Percentiles rank a stretch among this genome's conserved stretches.
Evolutionary conservation across 2,329 filamentous ascomycete species (phyloP).

Genomic region (Venturia carpophila): DNA sequence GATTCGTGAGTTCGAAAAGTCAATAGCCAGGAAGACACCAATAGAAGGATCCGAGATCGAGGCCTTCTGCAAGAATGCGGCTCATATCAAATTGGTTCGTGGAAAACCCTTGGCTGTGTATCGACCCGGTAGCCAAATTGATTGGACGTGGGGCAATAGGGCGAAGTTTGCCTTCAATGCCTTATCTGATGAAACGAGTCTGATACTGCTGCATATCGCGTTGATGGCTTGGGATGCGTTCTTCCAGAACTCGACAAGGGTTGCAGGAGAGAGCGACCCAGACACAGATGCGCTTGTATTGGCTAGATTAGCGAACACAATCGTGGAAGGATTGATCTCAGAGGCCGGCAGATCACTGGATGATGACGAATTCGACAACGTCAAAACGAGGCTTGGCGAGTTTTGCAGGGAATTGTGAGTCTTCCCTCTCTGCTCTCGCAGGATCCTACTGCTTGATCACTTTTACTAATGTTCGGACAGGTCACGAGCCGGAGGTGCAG

Average conservation of each 20-base stretch:
- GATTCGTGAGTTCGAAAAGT: constrained; percentile 50
- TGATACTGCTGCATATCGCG: constrained; percentile 43
- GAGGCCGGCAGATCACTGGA: constrained; percentile 35
- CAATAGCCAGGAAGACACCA: constrained; percentile 38
- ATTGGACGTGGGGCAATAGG: constrained; percentile 38
- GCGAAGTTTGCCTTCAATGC: constrained; percentile 40
- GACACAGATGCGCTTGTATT: constrained; percentile 19
- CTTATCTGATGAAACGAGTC: constrained; percentile 37
- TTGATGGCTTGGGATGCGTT: constrained; percentile 46
- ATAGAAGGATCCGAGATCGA: constrained; percentile 72
- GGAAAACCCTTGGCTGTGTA: constrained; percentile 48
- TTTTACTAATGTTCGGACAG: constrained; percentile 26
- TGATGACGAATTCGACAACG: constrained; percentile 33
- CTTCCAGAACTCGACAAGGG: constrained; percentile 34
- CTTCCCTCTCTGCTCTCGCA: background rate
- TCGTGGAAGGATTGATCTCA: constrained; percentile 30
- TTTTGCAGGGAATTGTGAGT: constrained; percentile 39
- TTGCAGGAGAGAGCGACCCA: constrained; percentile 30
- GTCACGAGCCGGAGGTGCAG: constrained; percentile 68
- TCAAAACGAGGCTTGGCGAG: constrained; percentile 31
- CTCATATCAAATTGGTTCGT: constrained; percentile 82
- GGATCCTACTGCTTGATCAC: background rate
- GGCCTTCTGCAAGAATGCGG: constrained; percentile 89
- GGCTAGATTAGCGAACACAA: background rate
- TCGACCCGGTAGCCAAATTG: constrained; percentile 34